Base-by-base conservation (phyloP, 805 yeast genomes). In the Pichia gijzeniarum region DNA sequence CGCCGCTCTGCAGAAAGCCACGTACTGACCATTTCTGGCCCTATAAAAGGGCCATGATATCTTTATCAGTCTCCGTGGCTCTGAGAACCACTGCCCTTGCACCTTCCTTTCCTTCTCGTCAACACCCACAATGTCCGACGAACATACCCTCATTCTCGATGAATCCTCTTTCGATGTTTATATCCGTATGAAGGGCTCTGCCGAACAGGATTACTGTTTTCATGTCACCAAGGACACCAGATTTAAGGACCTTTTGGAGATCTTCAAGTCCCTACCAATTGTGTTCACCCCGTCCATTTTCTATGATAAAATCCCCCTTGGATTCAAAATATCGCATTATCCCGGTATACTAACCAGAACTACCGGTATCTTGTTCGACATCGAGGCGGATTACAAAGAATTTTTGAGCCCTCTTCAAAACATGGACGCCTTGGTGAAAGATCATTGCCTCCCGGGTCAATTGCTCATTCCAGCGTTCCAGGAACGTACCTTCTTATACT, bases 141-240 rank as follows among this genome's bases (percentile, higher is more conserved):
- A 28, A 39, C 18, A 18, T 5, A 13, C 39, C n/a, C 22, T 38
- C 4, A 19, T 10, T 5, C 14, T 27, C 8, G 40, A 34, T 20
- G 36, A 33, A 2, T 20, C 33, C 17, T 4, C 31, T 27, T 50
- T 63, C 37, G 84, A 78, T 52, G 59, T 76, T 34, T 89, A 79
- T 67, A 64, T 93, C 52, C 83, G 99, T 48, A 79, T 91, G 74
- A 88, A 86, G 61, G 83, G 77, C 48, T 96, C 90, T 59, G 63
- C 69, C 40, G 96, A 88, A 57, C 84, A 84, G 62, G 99, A 91
- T 62, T 90, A 88, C 65, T 86, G 96, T 56, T 87, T 91, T 69
- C 81, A 78, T 53, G 77, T 89, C n/a, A 71, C 74, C 20, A 65
- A 77, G 17, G 70, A 71, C 25, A 76, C 79, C 44, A 76, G 79